Evolutionary conservation across 2,329 filamentous ascomycete species (phyloP).

Genomic region (Macrophomina pseudophaseolina): DNA sequence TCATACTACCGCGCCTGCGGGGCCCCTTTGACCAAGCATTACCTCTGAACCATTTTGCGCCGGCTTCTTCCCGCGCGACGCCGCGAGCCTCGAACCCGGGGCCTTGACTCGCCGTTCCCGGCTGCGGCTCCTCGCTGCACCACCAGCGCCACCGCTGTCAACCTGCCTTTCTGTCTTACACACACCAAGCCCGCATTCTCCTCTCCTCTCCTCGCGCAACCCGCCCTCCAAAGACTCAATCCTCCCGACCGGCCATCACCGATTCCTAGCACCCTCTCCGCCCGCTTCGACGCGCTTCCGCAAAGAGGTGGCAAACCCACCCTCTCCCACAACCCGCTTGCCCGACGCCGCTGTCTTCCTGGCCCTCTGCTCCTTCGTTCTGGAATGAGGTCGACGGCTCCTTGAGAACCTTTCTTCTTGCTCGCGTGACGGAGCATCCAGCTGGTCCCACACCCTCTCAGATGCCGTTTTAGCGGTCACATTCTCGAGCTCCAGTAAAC

Average conservation of each 20-base stretch:
- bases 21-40: not conserved
- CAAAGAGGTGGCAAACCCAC: slow-evolving; percentile 18
- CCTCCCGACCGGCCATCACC: not conserved
- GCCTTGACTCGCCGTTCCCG: slow-evolving; percentile 22
- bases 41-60: not conserved
- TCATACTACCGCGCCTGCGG: not conserved
- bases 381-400: slow-evolving; percentile 16
- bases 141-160: slow-evolving; percentile 13
- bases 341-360: not conserved
- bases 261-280: not conserved
- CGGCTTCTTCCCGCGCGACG: slow-evolving; percentile 1
- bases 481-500: not conserved
- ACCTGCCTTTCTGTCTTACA: slow-evolving; percentile 6
- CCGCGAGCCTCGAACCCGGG: slow-evolving; percentile 3
- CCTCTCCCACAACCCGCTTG: not conserved
- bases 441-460: slow-evolving; percentile 22
- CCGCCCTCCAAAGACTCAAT: not conserved
- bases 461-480: slow-evolving; percentile 22
- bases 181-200: not conserved
- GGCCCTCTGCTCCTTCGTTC: not conserved
- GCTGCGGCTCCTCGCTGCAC: slow-evolving; percentile 20
- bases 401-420: not conserved
- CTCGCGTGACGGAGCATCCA: slow-evolving; percentile 10
- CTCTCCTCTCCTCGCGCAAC: not conserved
- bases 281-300: not conserved